phyloP scores from a whole-genome alignment of 805 yeast species.

The Wickerhamiella alocasiicola region DNA sequence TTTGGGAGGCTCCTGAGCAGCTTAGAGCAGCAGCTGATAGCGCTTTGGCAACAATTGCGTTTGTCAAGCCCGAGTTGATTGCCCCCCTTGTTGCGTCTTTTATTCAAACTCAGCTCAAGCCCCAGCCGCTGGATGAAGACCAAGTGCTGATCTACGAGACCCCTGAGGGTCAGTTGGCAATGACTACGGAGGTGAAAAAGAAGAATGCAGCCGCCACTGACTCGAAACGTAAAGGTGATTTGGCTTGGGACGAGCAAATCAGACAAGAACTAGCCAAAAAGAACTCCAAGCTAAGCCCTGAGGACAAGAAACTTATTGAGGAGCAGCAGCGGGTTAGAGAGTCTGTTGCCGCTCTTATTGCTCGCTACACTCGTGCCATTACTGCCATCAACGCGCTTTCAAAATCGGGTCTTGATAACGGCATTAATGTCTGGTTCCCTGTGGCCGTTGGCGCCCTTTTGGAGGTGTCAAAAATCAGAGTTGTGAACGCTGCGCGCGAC shows the following conservation, averaged over 20 bases:
- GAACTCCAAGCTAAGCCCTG: constrained; percentile 46
- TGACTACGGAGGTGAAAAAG: constrained; percentile 53
- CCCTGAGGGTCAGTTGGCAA: constrained; percentile 42
- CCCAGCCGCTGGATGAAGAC: constrained; percentile 32
- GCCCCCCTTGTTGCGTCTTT: constrained; percentile 39
- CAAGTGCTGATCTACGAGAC: constrained; percentile 56
- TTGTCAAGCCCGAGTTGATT: constrained; percentile 44
- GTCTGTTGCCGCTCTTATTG: constrained; percentile 31
- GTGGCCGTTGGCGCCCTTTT: constrained; percentile 43
- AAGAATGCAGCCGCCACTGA: constrained; percentile 23
- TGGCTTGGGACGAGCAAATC: constrained; percentile 69
- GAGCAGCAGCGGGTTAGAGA: constrained; percentile 49
- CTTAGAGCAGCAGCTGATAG: constrained; percentile 19
- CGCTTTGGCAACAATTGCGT: constrained; percentile 34
- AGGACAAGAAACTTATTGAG: constrained; percentile 56
- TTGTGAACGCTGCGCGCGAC: constrained; percentile 29
- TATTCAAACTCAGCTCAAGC: constrained; percentile 35
- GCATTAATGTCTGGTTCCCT: constrained; percentile 59
- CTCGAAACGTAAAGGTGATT: background rate
- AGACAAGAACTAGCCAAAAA: constrained; percentile 60
- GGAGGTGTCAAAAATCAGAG: constrained; percentile 29
- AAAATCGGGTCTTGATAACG: constrained; percentile 49
- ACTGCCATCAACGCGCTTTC: constrained; percentile 44
- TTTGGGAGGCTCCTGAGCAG: constrained; percentile 23
- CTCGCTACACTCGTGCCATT: constrained; percentile 37